Base-by-base conservation (phyloP, 2,329 filamentous ascomycete species). In the Aureobasidium zeae region DNA sequence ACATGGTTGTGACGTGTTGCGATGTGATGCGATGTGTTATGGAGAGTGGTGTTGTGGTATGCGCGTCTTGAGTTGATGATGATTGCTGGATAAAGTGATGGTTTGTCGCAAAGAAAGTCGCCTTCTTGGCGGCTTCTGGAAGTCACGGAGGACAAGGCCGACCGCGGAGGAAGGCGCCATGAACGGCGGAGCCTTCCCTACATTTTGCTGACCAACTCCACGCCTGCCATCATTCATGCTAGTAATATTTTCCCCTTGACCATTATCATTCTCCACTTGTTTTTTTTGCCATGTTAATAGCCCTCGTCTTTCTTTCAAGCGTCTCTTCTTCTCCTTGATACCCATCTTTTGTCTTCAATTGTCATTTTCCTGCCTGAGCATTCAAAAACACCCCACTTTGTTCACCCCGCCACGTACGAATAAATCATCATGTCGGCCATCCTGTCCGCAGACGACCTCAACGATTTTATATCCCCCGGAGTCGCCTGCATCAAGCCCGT, bases 401-500 rank as follows among this genome's bases (percentile, higher is more conserved):
- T 9, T 10, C 19, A 21, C 43, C 31, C 24, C 35, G 43, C 43
- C 35, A 36, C 26, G 39, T 39, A 38, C 28, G 24, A 36, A 31
- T n/a, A 22, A 45, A 15, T 30, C 34, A 30, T 20, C 30, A 98
- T 98, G 91, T 94, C 87, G 61, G 91, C 91, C 50, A 98, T 98
- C 57, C 82, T 98, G 57, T 96, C 88, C 45, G 82, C 83, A 57
- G 89, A 98, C 70, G 88, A 95, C 63, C 73, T 98, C 49, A 98
- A 98, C 71, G 91, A 98, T 72, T 98, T 98, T 69, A 98, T 98
- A 61, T 91, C 85, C 46, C 91, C 91, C 11, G 88, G 89, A 50
- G 88, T 98, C 58, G 91, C 91, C 50, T 98, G 91, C 67, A 96
- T 98, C 65, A 96, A 98, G 60, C 91, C 91, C 20, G 75, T 98